phyloP scores from a whole-genome alignment of 495 filamentous ascomycete genomes.

The Penicillium argentinense region DNA sequence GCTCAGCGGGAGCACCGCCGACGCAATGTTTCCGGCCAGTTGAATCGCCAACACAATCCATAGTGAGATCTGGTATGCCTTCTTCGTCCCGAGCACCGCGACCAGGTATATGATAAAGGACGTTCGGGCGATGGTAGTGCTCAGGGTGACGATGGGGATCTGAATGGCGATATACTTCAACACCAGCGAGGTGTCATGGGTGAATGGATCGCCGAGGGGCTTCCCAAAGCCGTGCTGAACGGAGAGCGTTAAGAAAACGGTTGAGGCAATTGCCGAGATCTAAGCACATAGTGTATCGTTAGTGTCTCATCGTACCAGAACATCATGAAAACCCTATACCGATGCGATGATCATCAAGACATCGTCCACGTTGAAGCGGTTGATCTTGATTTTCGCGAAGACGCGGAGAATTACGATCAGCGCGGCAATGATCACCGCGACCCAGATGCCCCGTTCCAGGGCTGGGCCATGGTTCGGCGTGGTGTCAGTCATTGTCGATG shows the following conservation, averaged over 20 bases:
- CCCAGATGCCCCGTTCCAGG: conserved; percentile 34
- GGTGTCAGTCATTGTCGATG: not conserved
- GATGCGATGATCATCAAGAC: conserved; percentile 35
- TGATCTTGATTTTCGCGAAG: conserved; percentile 37
- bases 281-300: conserved; percentile 7
- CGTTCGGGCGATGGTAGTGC: conserved; percentile 33
- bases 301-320: not conserved
- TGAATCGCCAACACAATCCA: conserved; percentile 29
- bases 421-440: conserved; percentile 29
- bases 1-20: conserved; percentile 29
- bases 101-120: conserved; percentile 37
- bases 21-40: conserved; percentile 29
- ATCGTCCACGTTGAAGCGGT: conserved; percentile 35
- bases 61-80: conserved; percentile 24
- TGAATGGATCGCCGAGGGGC: conserved; percentile 15
- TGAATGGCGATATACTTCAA: conserved; percentile 35
- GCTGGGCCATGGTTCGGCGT: conserved; percentile 19
- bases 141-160: conserved; percentile 33
- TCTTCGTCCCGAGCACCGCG: conserved; percentile 30
- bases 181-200: conserved; percentile 15
- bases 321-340: conserved; percentile 15
- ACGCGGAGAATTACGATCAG: conserved; percentile 35
- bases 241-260: conserved; percentile 26
- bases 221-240: conserved; percentile 33
- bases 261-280: conserved; percentile 27